Percentiles rank a stretch among this genome's conserved stretches.
Evolutionary conservation across 208 protist genomes (phyloP).

Genomic region (Leptomonas pyrrhocoris): DNA sequence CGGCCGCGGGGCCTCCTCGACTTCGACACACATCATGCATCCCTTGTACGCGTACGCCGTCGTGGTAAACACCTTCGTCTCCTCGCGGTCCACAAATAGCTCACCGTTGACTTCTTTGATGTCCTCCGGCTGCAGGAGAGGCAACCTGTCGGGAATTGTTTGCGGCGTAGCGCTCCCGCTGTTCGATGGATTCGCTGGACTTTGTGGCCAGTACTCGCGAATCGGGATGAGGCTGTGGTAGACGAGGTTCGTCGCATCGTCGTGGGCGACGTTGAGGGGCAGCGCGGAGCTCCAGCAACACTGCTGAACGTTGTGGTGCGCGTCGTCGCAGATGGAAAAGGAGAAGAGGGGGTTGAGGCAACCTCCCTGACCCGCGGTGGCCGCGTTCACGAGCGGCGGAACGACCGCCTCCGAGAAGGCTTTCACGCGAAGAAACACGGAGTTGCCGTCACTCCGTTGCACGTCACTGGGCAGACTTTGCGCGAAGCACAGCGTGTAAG

Average conservation of each 20-base stretch:
- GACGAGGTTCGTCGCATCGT: constrained; percentile 56
- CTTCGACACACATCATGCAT: constrained; percentile 59
- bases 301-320: constrained; percentile 23
- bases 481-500: constrained; percentile 32
- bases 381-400: neutral
- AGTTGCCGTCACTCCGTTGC: neutral
- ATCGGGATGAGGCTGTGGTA: constrained; percentile 41
- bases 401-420: constrained; percentile 10
- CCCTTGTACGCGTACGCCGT: constrained; percentile 32
- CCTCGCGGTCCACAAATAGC: constrained; percentile 41
- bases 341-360: constrained; percentile 21
- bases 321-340: constrained; percentile 21
- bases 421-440: neutral
- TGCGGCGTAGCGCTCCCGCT: neutral
- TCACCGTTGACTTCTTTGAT: constrained; percentile 42
- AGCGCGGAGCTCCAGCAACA: constrained; percentile 55
- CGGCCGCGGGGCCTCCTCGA: constrained; percentile 50
- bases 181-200: neutral
- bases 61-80: constrained; percentile 55
- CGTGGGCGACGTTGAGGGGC: constrained; percentile 46
- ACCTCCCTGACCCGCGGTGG: neutral
- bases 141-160: constrained; percentile 30
- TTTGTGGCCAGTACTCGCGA: constrained; percentile 51
- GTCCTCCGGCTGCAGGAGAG: constrained; percentile 48
- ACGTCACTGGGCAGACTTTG: constrained; percentile 2